Evolutionary conservation across 352 stramenopile species (phyloP).

Genomic region (Pelagophyceae sp.): DNA sequence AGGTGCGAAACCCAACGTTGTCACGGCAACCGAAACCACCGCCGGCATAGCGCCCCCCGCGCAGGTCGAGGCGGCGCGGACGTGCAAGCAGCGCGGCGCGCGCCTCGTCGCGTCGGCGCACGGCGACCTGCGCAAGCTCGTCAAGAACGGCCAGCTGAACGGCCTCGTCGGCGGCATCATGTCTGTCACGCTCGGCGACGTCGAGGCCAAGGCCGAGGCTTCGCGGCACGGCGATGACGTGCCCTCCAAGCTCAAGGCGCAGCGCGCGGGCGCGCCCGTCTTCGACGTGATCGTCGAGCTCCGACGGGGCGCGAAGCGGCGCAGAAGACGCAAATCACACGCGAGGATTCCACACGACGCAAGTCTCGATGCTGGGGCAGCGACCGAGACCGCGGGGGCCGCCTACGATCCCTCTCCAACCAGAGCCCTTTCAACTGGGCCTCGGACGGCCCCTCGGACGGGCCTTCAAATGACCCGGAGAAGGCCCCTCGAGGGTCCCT

Average conservation of each 20-base stretch:
- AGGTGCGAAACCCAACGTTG: too few species aligned
- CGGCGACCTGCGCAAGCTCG: constrained; percentile 62
- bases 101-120: constrained; percentile 69
- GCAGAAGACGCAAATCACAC: too few species aligned
- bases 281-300: constrained; percentile 74
- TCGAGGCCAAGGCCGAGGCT: constrained; percentile 38
- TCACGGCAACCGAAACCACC: constrained; percentile 78
- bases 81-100: constrained; percentile 58
- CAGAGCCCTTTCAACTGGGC: too few species aligned
- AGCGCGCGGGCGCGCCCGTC: constrained; percentile 51
- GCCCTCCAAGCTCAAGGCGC: constrained; percentile 28
- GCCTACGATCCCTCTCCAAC: too few species aligned
- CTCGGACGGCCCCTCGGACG: too few species aligned
- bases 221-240: constrained; percentile 19
- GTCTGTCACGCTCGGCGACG: constrained; percentile 55
- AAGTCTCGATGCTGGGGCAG: too few species aligned
- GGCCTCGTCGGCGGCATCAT: constrained; percentile 62
- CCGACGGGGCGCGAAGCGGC: too few species aligned
- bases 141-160: constrained; percentile 66
- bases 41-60: too few species aligned
- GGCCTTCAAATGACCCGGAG: too few species aligned
- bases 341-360: too few species aligned
- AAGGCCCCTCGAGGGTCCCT: too few species aligned
- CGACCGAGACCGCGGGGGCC: too few species aligned
- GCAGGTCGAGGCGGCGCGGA: constrained; percentile 62